Percentiles rank a stretch among this genome's conserved stretches.
These are phyloP conservation scores for Entophlyctis luteolus DNA, from an alignment of 192 early-diverging fungal species.

Conservation along the genomic window DNA sequence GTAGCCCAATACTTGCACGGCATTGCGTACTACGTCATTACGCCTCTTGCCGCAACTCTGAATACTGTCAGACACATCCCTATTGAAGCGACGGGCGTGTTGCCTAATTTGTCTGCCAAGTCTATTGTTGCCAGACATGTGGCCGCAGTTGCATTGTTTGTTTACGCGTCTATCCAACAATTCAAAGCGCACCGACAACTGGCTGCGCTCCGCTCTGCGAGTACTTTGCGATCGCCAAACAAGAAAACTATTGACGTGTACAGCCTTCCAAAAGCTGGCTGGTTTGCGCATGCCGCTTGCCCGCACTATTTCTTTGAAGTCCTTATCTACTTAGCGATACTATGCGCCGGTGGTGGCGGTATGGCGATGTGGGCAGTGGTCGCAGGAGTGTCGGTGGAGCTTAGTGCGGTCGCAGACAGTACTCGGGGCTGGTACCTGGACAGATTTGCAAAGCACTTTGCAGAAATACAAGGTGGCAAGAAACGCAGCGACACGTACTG, in stretches of 20 bases:
- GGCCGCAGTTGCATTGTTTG: conserved; percentile 16
- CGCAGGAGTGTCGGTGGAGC: neutral
- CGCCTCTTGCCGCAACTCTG: conserved; percentile 27
- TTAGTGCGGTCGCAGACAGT: neutral
- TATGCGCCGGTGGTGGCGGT: neutral
- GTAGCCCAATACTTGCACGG: conserved; percentile 30
- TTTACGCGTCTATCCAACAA: conserved; percentile 26
- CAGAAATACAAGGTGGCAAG: no score
- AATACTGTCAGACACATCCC: neutral
- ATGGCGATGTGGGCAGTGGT: neutral
- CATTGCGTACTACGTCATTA: conserved; percentile 30
- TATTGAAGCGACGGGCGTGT: neutral
- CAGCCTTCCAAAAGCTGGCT: conserved; percentile 21
- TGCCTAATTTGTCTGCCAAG: neutral
- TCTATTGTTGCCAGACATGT: conserved; percentile 13
- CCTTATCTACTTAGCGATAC: neutral
- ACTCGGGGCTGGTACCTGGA: neutral
- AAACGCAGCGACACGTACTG: no score
- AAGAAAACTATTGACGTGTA: conserved; percentile 3
- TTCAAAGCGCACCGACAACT: conserved; percentile 18
- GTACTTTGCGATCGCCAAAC: no score
- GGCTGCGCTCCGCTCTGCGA: conserved; percentile 16
- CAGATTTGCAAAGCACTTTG: neutral
- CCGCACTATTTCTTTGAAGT: conserved; percentile 40
- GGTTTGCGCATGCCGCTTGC: conserved; percentile 33